Conservation (phyloP, 1,284 basidiomycete species). For the Ganoderma meredithae region DNA sequence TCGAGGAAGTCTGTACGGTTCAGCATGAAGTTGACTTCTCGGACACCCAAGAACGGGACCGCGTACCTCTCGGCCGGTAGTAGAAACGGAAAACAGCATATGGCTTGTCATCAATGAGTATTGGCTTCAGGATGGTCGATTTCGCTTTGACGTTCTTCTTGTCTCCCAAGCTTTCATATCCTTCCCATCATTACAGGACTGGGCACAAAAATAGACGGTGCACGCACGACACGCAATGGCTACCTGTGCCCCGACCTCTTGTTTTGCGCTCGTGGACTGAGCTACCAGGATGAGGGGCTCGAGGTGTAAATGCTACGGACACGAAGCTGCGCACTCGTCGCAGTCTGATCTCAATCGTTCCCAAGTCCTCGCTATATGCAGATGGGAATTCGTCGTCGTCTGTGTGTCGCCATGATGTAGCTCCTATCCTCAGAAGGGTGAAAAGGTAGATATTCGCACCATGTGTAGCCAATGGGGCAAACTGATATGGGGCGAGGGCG, state of each 20-base stretch:
- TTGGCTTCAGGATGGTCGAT: constrained; percentile 20
- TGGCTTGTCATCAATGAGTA: constrained; percentile 29
- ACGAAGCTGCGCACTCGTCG: constrained; percentile 25
- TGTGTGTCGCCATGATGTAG: neutral
- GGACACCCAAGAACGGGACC: neutral
- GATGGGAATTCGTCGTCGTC: constrained; percentile 26
- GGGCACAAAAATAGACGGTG: neutral
- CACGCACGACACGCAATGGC: constrained; percentile 24
- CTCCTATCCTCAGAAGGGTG: neutral
- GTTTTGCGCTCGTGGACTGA: constrained; percentile 17
- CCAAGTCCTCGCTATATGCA: constrained; percentile 28
- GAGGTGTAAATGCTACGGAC: constrained; percentile 1
- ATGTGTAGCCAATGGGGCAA: constrained; percentile 16
- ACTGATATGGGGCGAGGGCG: constrained; percentile 18
- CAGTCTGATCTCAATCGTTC: constrained; percentile 28
- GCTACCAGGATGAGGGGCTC: neutral
- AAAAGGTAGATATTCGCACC: neutral
- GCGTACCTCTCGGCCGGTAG: constrained; percentile 31
- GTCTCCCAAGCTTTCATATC: constrained; percentile 10
- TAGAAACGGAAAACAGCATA: constrained; percentile 28
- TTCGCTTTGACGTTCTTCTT: constrained; percentile 15
- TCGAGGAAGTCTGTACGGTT: constrained; percentile 21
- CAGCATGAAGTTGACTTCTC: neutral
- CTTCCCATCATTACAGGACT: neutral
- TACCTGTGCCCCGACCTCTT: constrained; percentile 14